These are phyloP conservation scores for Sapria himalayana DNA, from an alignment of 345 rosid species.

Conservation along the genomic window DNA sequence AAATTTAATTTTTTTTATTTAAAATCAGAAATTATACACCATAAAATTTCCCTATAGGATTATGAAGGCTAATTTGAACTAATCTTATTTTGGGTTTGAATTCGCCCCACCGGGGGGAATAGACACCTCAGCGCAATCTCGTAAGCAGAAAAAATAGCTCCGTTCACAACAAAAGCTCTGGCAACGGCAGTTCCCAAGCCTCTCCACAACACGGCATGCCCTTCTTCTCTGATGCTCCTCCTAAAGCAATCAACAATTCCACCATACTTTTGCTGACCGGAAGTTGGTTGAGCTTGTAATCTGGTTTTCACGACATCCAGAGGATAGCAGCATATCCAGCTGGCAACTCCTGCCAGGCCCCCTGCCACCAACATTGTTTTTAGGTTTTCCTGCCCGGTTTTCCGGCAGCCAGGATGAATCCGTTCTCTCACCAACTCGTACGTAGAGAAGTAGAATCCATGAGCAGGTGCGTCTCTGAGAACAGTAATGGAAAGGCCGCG, in stretches of 20 bases:
- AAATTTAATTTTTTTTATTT: too few species aligned
- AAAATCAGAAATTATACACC: too few species aligned
- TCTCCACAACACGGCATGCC: constrained; percentile 55
- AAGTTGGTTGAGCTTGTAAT: constrained; percentile 34
- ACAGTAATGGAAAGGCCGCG: constrained; percentile 48
- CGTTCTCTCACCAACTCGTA: constrained; percentile 61
- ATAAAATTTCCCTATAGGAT: too few species aligned
- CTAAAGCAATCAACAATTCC: constrained; percentile 52
- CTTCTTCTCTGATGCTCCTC: constrained; percentile 43
- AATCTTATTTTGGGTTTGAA: too few species aligned
- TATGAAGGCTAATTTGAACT: too few species aligned
- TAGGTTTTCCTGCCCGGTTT: constrained; percentile 41
- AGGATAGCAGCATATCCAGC: constrained; percentile 85
- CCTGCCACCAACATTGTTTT: constrained; percentile 65
- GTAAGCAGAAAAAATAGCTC: constrained; percentile 67
- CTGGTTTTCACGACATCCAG: constrained; percentile 78
- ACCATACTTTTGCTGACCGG: constrained; percentile 19
- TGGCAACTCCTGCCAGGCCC: constrained; percentile 78
- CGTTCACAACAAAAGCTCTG: constrained; percentile 89
- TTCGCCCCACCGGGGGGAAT: too few species aligned
- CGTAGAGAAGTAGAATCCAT: constrained; percentile 79
- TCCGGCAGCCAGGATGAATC: constrained; percentile 84
- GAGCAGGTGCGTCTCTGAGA: constrained; percentile 74
- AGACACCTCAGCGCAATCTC: constrained; percentile 72
- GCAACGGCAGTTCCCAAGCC: constrained; percentile 97